Conservation (phyloP, 2,329 filamentous ascomycete species). For the Monosporascus cannonballus region DNA sequence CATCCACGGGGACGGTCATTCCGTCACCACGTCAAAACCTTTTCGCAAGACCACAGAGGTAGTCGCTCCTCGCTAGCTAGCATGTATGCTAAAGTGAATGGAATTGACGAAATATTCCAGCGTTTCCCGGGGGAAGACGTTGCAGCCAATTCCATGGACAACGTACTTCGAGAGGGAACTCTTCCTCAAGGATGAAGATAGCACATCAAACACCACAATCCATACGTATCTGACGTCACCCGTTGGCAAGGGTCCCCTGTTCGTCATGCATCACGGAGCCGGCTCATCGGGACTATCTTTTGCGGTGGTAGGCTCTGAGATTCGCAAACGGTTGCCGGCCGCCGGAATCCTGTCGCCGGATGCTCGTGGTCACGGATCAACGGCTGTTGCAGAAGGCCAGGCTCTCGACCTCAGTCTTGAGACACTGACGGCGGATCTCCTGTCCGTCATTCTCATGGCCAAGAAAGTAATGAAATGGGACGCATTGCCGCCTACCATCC, state of each 20-base stretch:
- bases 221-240: slow-evolving; percentile 89
- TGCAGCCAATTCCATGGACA: slow-evolving; percentile 74
- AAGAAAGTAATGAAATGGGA: slow-evolving; percentile 66
- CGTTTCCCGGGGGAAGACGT: slow-evolving; percentile 43
- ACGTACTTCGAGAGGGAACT: slow-evolving; percentile 88
- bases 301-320: slow-evolving; percentile 70
- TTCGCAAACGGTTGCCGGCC: slow-evolving; percentile 68
- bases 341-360: slow-evolving; percentile 83
- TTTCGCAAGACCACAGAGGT: slow-evolving; percentile 67
- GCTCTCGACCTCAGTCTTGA: slow-evolving; percentile 62
- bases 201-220: slow-evolving; percentile 49
- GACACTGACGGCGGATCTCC: slow-evolving; percentile 67
- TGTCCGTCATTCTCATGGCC: slow-evolving; percentile 62
- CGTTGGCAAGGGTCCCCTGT: slow-evolving; percentile 66
- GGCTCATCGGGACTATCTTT: slow-evolving; percentile 93
- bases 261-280: slow-evolving; percentile 91
- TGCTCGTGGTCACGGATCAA: slow-evolving; percentile 79
- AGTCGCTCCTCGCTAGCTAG: slow-evolving; percentile 21
- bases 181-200: slow-evolving; percentile 51
- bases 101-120: slow-evolving; percentile 29
- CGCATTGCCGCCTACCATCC: slow-evolving; percentile 64
- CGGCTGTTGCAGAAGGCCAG: slow-evolving; percentile 40
- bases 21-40: slow-evolving; percentile 68
- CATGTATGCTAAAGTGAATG: too few species aligned
- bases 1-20: slow-evolving; percentile 86